These are phyloP conservation scores for Colletotrichum cuscutae DNA, from an alignment of 2,329 filamentous ascomycete genomes.

Conservation along the genomic window DNA sequence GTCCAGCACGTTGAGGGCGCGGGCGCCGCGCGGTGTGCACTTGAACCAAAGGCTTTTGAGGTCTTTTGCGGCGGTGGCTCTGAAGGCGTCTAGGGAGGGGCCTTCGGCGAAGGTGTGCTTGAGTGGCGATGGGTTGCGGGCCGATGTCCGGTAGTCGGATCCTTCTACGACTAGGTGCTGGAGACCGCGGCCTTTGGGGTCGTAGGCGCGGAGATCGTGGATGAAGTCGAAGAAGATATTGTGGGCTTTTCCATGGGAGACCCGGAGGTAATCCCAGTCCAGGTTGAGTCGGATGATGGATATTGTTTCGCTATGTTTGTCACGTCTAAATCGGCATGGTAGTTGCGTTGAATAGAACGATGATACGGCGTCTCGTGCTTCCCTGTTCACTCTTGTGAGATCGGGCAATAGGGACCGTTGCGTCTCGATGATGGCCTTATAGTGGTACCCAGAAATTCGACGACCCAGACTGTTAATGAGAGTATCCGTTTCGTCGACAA, in stretches of 20 bases:
- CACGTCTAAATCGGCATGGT: conserved; percentile 1
- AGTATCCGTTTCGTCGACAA: neutral
- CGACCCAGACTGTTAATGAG: neutral
- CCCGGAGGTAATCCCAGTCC: conserved; percentile 10
- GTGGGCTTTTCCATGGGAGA: neutral
- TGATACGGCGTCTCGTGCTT: neutral
- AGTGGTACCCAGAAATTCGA: conserved; percentile 7
- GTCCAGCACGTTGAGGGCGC: conserved; percentile 12
- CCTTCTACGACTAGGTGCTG: conserved; percentile 11
- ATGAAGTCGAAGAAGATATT: conserved; percentile 12
- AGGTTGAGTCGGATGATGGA: neutral
- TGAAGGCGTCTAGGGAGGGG: neutral
- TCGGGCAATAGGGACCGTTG: neutral
- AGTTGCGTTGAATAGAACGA: conserved; percentile 14
- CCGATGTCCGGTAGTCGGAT: neutral
- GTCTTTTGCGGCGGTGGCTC: neutral
- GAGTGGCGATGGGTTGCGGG: neutral
- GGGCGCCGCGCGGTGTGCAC: neutral
- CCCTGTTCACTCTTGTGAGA: neutral
- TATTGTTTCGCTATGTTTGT: neutral
- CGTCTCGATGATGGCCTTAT: neutral
- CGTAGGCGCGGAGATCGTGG: conserved; percentile 19
- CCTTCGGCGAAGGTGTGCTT: neutral
- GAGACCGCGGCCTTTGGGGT: conserved; percentile 5
- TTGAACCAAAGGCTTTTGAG: conserved; percentile 28